A percentile compares a stretch with the other conserved stretches of the same genome.
These are phyloP conservation scores for Phyllosticta citrichinensis DNA, from an alignment of 2,329 filamentous ascomycete genomes.

Conservation along the genomic window DNA sequence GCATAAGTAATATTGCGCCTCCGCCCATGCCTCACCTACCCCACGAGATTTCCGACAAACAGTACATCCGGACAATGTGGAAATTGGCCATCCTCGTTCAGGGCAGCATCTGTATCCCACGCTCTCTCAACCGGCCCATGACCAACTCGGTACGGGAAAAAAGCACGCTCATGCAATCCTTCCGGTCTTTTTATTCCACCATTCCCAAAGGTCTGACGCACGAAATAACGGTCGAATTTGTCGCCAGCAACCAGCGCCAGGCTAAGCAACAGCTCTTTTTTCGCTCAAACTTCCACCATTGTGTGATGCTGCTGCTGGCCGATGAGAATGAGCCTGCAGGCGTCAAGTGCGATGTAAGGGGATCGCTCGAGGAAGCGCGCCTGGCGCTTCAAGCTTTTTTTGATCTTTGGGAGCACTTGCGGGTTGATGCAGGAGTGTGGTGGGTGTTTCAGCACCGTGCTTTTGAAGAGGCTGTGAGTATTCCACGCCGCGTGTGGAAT, in stretches of 20 bases:
- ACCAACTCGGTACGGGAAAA: constrained; percentile 60
- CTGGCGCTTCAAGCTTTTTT: constrained; percentile 68
- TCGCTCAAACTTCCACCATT: constrained; percentile 75
- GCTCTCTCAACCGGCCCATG: constrained; percentile 63
- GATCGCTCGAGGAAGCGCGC: constrained; percentile 64
- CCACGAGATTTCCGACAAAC: constrained; percentile 28
- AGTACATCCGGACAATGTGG: constrained; percentile 68
- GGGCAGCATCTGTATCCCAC: constrained; percentile 63
- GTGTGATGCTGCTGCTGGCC: constrained; percentile 68
- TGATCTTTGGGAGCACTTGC: constrained; percentile 58
- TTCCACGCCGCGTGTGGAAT: background rate
- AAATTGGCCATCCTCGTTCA: constrained; percentile 69
- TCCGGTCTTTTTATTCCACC: constrained; percentile 60
- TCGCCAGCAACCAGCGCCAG: constrained; percentile 48
- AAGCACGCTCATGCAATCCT: constrained; percentile 58
- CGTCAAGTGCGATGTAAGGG: constrained; percentile 49
- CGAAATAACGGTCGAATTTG: constrained; percentile 26
- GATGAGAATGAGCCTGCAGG: constrained; percentile 52
- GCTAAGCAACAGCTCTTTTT: constrained; percentile 68
- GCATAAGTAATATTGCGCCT: constrained; percentile 39
- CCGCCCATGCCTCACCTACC: constrained; percentile 21
- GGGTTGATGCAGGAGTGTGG: constrained; percentile 66
- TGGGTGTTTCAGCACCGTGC: constrained; percentile 78
- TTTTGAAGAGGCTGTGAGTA: constrained; percentile 65
- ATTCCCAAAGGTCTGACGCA: constrained; percentile 62